Conservation (phyloP, 768 basidiomycete species). For the Boletus rubescentipes region DNA sequence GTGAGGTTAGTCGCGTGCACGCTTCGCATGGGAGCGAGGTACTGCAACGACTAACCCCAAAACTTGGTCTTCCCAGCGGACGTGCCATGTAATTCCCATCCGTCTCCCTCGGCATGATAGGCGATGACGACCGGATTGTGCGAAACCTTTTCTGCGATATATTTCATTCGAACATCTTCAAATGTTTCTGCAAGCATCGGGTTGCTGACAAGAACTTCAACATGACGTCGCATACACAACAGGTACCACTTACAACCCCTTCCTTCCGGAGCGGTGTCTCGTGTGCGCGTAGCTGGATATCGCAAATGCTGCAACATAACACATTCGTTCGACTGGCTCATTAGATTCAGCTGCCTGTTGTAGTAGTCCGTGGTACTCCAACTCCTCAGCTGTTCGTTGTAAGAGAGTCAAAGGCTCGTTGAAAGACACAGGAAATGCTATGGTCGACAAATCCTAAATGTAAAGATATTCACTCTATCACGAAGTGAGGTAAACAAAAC, state of each 20-base stretch:
- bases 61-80: slow-evolving; percentile 87
- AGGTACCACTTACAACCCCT: slow-evolving; percentile 70
- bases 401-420: slow-evolving; percentile 86
- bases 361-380: slow-evolving; percentile 76
- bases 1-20: slow-evolving; percentile 19
- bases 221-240: slow-evolving; percentile 1
- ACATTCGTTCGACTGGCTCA: slow-evolving; percentile 67
- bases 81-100: slow-evolving; percentile 75
- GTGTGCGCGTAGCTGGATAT: slow-evolving; percentile 85
- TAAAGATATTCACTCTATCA: background rate
- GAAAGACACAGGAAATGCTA: slow-evolving; percentile 85
- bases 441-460: slow-evolving; percentile 72
- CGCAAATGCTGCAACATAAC: slow-evolving; percentile 80
- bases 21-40: slow-evolving; percentile 5
- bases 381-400: slow-evolving; percentile 79
- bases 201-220: slow-evolving; percentile 51
- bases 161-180: slow-evolving; percentile 76
- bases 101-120: slow-evolving; percentile 77
- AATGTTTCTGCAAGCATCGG: slow-evolving; percentile 90
- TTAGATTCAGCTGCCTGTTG: slow-evolving; percentile 55
- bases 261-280: slow-evolving; percentile 74
- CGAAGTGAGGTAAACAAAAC: slow-evolving; percentile 4
- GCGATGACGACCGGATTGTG: slow-evolving; percentile 85
- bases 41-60: slow-evolving; percentile 62
- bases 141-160: slow-evolving; percentile 84